Conservation (phyloP, 129 eudicot species). For the Heracleum sosnowskyi region DNA sequence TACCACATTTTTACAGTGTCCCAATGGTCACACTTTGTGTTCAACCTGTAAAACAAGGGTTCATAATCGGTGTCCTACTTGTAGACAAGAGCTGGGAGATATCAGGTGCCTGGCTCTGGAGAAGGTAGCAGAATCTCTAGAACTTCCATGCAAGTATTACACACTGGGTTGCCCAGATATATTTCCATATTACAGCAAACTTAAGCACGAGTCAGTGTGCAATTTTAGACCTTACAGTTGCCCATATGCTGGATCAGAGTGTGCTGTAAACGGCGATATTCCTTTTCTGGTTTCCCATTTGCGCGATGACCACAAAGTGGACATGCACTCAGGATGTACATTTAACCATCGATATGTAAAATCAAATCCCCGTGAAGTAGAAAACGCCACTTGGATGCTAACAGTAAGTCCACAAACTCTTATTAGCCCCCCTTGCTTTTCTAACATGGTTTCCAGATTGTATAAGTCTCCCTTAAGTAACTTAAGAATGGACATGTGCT, state of each 20-base stretch:
- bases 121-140: slow-evolving; percentile 75
- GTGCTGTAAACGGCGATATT: slow-evolving; percentile 55
- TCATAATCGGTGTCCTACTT: slow-evolving; percentile 71
- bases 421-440: not conserved
- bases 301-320: slow-evolving; percentile 74
- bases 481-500: not conserved
- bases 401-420: slow-evolving; percentile 37
- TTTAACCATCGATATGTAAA: slow-evolving; percentile 76
- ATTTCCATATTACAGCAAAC: slow-evolving; percentile 69
- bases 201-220: slow-evolving; percentile 63
- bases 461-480: not conserved
- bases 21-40: slow-evolving; percentile 73
- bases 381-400: slow-evolving; percentile 81
- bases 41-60: slow-evolving; percentile 64
- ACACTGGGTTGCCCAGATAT: slow-evolving; percentile 63
- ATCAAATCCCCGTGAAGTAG: slow-evolving; percentile 80
- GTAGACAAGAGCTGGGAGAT: slow-evolving; percentile 80
- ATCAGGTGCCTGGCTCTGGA: slow-evolving; percentile 75
- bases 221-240: slow-evolving; percentile 67
- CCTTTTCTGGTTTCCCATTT: slow-evolving; percentile 60
- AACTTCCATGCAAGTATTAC: slow-evolving; percentile 58
- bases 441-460: not conserved
- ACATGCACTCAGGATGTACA: slow-evolving; percentile 70
- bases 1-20: slow-evolving; percentile 45
- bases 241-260: slow-evolving; percentile 78